Evolutionary conservation across 306 rosid species (phyloP).

Genomic region (Vachellia collinsii): DNA sequence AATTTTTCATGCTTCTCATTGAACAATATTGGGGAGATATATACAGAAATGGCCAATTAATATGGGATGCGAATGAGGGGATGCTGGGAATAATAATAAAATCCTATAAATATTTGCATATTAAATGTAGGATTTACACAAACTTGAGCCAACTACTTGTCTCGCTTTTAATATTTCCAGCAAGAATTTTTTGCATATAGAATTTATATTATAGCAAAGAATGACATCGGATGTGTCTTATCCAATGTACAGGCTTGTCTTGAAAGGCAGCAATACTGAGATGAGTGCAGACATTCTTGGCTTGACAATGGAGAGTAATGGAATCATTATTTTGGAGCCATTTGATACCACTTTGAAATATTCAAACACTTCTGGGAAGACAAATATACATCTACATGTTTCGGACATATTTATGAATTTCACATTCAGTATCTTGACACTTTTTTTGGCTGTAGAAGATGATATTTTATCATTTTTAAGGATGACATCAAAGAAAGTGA

Average conservation of each 20-base stretch:
- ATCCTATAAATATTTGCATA: background rate
- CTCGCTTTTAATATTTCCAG: background rate
- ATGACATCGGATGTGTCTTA: constrained; percentile 38
- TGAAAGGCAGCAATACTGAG: constrained; percentile 80
- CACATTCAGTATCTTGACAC: constrained; percentile 90
- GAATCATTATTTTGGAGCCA: constrained; percentile 93
- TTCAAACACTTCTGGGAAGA: constrained; percentile 88
- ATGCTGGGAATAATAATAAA: background rate
- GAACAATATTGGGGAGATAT: background rate
- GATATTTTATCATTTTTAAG: constrained; percentile 87
- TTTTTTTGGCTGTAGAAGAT: constrained; percentile 93
- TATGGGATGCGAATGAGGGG: background rate
- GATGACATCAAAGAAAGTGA: constrained; percentile 84
- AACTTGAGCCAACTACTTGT: background rate
- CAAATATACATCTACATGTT: constrained; percentile 75
- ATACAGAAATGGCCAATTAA: background rate
- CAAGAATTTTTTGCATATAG: background rate
- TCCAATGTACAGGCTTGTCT: constrained; percentile 64
- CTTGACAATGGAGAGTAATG: constrained; percentile 94
- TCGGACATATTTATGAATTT: constrained; percentile 94
- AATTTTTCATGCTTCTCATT: background rate
- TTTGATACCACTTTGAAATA: constrained; percentile 82
- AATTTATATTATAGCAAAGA: constrained; percentile 5
- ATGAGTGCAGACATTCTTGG: constrained; percentile 83
- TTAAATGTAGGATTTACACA: background rate